Evolutionary conservation across 2,329 filamentous ascomycete species (phyloP), one percentile per base, ranked within the genome.

Genomic region (Coniella vitis): DNA sequence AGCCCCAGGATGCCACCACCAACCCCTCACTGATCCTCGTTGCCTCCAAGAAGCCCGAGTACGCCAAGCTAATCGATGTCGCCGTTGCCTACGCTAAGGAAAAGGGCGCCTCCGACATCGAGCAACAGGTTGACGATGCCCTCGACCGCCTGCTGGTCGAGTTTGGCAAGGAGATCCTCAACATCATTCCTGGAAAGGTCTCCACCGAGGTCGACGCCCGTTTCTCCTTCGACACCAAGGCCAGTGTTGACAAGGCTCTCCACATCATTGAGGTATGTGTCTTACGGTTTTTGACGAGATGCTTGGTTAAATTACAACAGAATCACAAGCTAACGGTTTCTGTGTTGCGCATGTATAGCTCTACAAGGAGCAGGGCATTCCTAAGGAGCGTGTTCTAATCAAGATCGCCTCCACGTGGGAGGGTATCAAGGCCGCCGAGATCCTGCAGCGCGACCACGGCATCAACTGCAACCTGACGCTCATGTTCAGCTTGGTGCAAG

Each of bases 321-420:
- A 10, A 40, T 31, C 10, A 22, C 7, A 20, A 3, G 42, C 51
- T 55, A 35, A 53, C 44, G 16, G 8, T 19, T 2, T 10, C 13
- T 19, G 19, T 17, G 12, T 17, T 16, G 19, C 13, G 7, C 16
- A 46, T 42, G 7, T 48, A 55, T 65, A 95, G 90, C 87, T 98
- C 58, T 98, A 98, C 85, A 86, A 95, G 74, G 80, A 86, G 67
- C 75, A 86, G 64, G 93, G 93, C 58, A 88, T 98, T 69, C 75
- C 79, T 73, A 96, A 96, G 82, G 88, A 91, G 64, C 91, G 93
- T 57, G 70, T 98, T 65, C 81, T 98, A 61, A 98, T 98, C 83
- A 98, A 98, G 87, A 83, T 98, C 60, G 93, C 93, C 66, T 95
- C 93, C 54, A 98, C 93, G 70, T 98, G 90, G 89, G 93, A 98